Base-by-base conservation (phyloP, 495 filamentous ascomycete genomes). In the Aspergillus baeticus region DNA sequence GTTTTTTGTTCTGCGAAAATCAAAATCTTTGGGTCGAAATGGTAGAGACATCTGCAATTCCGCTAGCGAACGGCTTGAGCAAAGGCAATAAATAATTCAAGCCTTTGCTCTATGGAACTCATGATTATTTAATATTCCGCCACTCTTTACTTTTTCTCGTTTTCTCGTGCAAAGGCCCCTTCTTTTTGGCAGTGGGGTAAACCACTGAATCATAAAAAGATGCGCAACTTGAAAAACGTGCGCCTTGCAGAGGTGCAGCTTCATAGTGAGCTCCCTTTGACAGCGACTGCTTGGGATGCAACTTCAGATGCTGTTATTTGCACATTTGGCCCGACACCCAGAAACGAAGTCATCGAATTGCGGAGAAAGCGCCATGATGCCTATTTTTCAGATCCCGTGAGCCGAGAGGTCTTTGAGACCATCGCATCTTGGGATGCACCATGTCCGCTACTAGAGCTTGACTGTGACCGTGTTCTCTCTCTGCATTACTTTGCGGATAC, bases 371-470 rank as follows among this genome's bases (percentile, higher is more conserved):
- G 69, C 36, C 69, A 68, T 11, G 70, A 77, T 56, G 58, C 67
- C 29, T 62, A 60, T 55, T 68, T 72, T 43, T 63, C 69, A 38
- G 67, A 70, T 23, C 70, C 69, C 38, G 64, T 73, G 48, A 66
- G 61, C 15, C 66, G 67, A 42, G 72, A 75, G 50, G 65, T 58
- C 41, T 73, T 79, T 29, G 70, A 80, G 43, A 69, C 63, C 34
- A 85, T 98, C 63, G 87, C 91, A 48, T 88, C 88, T 26, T 98
- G 94, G 94, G 88, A 96, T 77, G 88, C 86, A 11, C 84, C 82
- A 49, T 87, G 82, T 64, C 86, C 88, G 26, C 76, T 83, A 54
- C 86, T 88, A 46, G 80, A 89, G 59, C 74, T 92, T 48, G 57
- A 73, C 17, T 83, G 79, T 64, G 93, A 97, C 67, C 75, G 77